Percentiles rank a stretch among this genome's conserved stretches.
Conservation (phyloP, 352 stramenopile genomes). For the Phytophthora multivora region DNA sequence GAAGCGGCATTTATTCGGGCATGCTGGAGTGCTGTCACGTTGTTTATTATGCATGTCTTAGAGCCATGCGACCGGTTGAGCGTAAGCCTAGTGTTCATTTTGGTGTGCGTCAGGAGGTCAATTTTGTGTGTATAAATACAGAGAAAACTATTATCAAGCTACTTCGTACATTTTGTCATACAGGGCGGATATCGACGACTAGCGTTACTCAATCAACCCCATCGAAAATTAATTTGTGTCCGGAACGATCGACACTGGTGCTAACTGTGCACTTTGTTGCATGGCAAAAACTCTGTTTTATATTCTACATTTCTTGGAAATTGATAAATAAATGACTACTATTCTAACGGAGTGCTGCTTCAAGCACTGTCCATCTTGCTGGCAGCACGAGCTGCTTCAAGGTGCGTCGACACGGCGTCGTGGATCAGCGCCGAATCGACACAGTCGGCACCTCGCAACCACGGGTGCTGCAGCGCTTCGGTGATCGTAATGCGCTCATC, state of each 20-base stretch:
- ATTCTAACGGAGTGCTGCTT: constrained; percentile 14
- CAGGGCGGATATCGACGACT: not conserved
- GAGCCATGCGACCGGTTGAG: constrained; percentile 16
- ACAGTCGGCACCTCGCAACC: constrained; percentile 49
- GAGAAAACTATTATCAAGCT: constrained; percentile 29
- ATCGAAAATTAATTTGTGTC: too few species aligned
- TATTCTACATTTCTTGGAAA: constrained; percentile 29
- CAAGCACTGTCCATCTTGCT: constrained; percentile 15
- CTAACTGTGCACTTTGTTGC: not conserved
- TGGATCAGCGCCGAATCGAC: constrained; percentile 43
- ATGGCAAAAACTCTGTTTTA: constrained; percentile 4
- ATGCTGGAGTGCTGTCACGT: constrained; percentile 9
- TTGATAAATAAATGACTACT: constrained; percentile 30
- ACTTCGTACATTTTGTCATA: not conserved
- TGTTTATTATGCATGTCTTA: constrained; percentile 44
- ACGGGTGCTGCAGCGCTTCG: constrained; percentile 64
- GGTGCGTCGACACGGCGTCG: constrained; percentile 45
- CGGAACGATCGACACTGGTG: not conserved
- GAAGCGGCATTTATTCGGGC: constrained; percentile 17
- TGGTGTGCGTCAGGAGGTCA: constrained; percentile 26
- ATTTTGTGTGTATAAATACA: constrained; percentile 45
- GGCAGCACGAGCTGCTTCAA: constrained; percentile 31
- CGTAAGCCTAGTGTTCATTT: constrained; percentile 13
- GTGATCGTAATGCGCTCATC: constrained; percentile 62
- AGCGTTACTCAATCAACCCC: not conserved